Evolutionary conservation across 306 rosid genomes (phyloP).

Genomic region (Lagenaria siceraria): DNA sequence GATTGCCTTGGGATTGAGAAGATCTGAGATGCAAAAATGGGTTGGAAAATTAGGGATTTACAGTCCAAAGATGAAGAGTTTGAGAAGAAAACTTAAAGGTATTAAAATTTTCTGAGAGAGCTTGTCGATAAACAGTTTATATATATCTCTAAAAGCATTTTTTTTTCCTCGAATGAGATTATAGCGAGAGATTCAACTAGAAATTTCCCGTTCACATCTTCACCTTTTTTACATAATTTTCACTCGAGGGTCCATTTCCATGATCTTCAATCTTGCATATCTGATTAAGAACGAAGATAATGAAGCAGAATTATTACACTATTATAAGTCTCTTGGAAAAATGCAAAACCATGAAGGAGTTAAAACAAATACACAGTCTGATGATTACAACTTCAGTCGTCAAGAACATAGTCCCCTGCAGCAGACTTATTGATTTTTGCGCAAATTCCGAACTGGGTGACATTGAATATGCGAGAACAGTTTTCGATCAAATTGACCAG

Average conservation of each 20-base stretch:
- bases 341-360: slow-evolving; percentile 36
- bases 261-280: background rate
- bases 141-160: background rate
- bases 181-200: background rate
- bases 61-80: slow-evolving; percentile 6
- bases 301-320: slow-evolving; percentile 29
- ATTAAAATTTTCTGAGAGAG: slow-evolving; percentile 19
- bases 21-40: slow-evolving; percentile 21
- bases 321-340: slow-evolving; percentile 35
- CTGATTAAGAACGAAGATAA: background rate
- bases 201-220: background rate
- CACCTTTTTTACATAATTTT: background rate
- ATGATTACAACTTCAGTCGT: slow-evolving; percentile 38
- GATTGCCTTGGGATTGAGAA: slow-evolving; percentile 25
- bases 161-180: background rate
- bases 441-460: slow-evolving; percentile 37
- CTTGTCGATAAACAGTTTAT: background rate
- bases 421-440: slow-evolving; percentile 58
- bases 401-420: slow-evolving; percentile 34
- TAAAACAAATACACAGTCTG: slow-evolving; percentile 40
- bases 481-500: slow-evolving; percentile 31
- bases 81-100: slow-evolving; percentile 11
- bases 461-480: slow-evolving; percentile 33
- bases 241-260: background rate
- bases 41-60: slow-evolving; percentile 11